phyloP scores from a whole-genome alignment of 345 rosid species.

The Odontarrhena argentea region DNA sequence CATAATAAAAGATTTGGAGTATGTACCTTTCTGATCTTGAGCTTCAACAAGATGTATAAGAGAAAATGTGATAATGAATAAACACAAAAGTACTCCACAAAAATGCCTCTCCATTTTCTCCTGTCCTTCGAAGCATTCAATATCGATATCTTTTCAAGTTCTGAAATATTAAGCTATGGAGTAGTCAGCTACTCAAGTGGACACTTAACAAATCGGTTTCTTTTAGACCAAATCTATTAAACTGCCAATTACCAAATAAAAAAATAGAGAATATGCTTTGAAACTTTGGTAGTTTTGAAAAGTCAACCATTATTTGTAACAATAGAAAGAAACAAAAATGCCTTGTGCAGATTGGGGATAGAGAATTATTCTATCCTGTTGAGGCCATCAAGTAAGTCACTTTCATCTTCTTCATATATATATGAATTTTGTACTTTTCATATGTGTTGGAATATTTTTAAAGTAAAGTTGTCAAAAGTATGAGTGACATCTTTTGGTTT shows the following conservation, averaged over 20 bases:
- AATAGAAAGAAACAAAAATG: too few species aligned
- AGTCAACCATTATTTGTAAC: background rate
- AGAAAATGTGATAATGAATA: conserved; percentile 18
- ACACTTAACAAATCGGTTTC: background rate
- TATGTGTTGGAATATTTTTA: too few species aligned
- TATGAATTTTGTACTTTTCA: too few species aligned
- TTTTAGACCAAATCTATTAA: background rate
- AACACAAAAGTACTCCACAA: conserved; percentile 6
- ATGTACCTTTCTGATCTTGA: conserved; percentile 45
- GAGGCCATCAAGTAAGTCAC: too few species aligned
- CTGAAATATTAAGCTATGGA: background rate
- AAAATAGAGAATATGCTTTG: background rate
- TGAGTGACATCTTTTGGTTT: too few species aligned
- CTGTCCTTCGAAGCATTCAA: background rate
- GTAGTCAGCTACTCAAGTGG: background rate
- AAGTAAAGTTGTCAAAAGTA: background rate
- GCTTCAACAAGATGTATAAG: conserved; percentile 30
- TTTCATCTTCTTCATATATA: too few species aligned
- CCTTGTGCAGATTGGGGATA: too few species aligned
- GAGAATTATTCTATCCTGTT: too few species aligned
- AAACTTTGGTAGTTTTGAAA: background rate
- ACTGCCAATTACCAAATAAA: background rate
- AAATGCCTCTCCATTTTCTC: conserved; percentile 10
- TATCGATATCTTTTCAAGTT: background rate
- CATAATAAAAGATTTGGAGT: background rate